Evolutionary conservation across 2,329 filamentous ascomycete species (phyloP).

Genomic region (Onygenales sp.): DNA sequence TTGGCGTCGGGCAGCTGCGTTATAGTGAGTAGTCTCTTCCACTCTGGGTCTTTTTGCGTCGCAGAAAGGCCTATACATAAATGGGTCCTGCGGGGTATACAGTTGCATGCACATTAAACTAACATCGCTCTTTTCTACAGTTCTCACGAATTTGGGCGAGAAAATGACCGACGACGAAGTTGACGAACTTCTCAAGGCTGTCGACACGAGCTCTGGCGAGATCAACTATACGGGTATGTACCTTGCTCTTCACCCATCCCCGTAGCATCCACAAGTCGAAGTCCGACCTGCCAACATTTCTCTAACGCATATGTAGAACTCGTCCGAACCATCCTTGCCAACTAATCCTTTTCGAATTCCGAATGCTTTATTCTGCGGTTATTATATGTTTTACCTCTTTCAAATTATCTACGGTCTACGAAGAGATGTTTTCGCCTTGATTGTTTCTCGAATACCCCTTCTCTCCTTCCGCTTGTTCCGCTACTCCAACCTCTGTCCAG

Average conservation of each 20-base stretch:
- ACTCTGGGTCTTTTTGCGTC: neutral
- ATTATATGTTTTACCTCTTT: conserved; percentile 7
- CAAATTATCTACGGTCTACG: neutral
- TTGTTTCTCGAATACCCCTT: neutral
- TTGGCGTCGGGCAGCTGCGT: conserved; percentile 93
- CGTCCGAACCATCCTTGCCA: conserved; percentile 77
- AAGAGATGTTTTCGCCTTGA: neutral
- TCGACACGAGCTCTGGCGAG: conserved; percentile 91
- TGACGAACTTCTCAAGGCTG: conserved; percentile 95
- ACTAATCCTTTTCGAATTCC: conserved; percentile 44
- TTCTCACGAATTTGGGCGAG: conserved; percentile 94
- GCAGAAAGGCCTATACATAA: neutral
- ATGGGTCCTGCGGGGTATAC: neutral
- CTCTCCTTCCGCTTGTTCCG: neutral
- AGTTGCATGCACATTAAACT: neutral
- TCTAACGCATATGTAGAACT: conserved; percentile 48
- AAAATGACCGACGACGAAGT: conserved; percentile 99
- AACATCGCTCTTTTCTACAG: conserved; percentile 27
- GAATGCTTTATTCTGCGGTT: conserved; percentile 5
- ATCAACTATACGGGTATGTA: conserved; percentile 88
- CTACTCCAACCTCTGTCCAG: neutral
- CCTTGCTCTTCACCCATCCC: neutral
- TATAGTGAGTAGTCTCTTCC: conserved; percentile 48
- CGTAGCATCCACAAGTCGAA: neutral
- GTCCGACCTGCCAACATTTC: conserved; percentile 7